A percentile compares a stretch with the other conserved stretches of the same genome.
phyloP scores from a whole-genome alignment of 1,284 basidiomycete species.

The Sanghuangporus baumii region DNA sequence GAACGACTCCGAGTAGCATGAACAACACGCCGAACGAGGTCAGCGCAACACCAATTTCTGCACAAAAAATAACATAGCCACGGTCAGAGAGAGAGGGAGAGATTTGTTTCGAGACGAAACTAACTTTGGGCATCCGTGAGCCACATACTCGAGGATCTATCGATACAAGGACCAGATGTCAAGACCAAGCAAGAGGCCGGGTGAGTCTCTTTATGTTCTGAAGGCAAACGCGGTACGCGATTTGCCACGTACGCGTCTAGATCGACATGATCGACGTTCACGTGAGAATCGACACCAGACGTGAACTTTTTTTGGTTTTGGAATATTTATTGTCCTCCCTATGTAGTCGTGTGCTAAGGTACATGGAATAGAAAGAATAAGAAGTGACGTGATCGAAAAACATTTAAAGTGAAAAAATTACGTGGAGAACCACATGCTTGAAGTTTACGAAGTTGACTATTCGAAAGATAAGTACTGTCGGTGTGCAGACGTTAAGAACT shows the following conservation, averaged over 20 bases:
- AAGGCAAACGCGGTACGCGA: not conserved
- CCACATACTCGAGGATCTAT: slow-evolving; percentile 44
- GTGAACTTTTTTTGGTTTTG: too few relatives aligned
- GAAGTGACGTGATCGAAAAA: too few relatives aligned
- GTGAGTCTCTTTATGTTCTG: not conserved
- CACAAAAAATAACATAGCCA: not conserved
- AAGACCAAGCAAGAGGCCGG: not conserved
- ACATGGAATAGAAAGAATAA: too few relatives aligned
- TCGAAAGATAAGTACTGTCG: too few relatives aligned
- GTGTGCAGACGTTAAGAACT: not conserved
- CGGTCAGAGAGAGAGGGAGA: not conserved
- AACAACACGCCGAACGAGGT: slow-evolving; percentile 97
- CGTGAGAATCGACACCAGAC: not conserved
- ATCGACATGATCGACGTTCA: not conserved
- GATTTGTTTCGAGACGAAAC: not conserved
- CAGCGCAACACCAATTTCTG: slow-evolving; percentile 94
- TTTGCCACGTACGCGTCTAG: slow-evolving; percentile 22
- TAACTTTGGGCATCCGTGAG: slow-evolving; percentile 64
- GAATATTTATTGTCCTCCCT: too few relatives aligned
- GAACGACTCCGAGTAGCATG: slow-evolving; percentile 92
- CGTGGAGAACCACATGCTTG: too few relatives aligned
- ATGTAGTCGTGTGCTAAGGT: too few relatives aligned
- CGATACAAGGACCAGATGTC: not conserved
- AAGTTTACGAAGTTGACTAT: too few relatives aligned
- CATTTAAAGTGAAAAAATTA: too few relatives aligned